These are phyloP conservation scores for Candida hispaniensis DNA, from an alignment of 805 yeast species.

Conservation along the genomic window DNA sequence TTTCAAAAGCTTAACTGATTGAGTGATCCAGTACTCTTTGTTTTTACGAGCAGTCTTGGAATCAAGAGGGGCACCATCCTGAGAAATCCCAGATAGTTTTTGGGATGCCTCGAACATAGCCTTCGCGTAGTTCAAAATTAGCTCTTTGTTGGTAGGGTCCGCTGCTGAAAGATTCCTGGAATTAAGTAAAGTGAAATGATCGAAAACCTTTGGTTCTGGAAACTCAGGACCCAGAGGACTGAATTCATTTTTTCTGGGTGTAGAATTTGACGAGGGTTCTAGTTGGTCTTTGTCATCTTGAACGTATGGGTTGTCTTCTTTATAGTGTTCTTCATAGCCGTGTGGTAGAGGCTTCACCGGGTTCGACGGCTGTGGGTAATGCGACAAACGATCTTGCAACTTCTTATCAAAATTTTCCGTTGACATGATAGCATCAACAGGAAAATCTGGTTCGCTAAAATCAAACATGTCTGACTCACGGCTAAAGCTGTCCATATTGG, in stretches of 20 bases:
- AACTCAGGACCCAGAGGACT: constrained; percentile 6
- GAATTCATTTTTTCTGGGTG: constrained; percentile 7
- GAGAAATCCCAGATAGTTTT: constrained; percentile 21
- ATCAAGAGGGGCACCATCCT: constrained; percentile 32
- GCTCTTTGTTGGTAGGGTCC: constrained; percentile 1
- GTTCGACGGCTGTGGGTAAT: constrained; percentile 8
- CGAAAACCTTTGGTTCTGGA: constrained; percentile 5
- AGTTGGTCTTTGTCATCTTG: constrained; percentile 8
- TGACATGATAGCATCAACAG: too few species aligned
- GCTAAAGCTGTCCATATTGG: too few species aligned
- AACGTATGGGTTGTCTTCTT: constrained; percentile 13
- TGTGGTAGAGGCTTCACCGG: constrained; percentile 14
- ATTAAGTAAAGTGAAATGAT: constrained; percentile 3
- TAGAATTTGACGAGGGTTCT: constrained; percentile 8
- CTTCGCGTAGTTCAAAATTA: constrained; percentile 10
- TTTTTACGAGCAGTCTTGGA: constrained; percentile 40
- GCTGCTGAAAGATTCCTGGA: constrained; percentile 11
- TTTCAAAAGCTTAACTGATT: constrained; percentile 50
- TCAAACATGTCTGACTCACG: too few species aligned
- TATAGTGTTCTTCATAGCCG: constrained; percentile 6
- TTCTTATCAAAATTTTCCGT: too few species aligned
- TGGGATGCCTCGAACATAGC: constrained; percentile 10
- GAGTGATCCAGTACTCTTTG: constrained; percentile 43
- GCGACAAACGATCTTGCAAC: too few species aligned
- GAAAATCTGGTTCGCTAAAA: too few species aligned